These are phyloP conservation scores for Saccharomycopsis capsularis DNA, from an alignment of 805 yeast species.

Conservation along the genomic window DNA sequence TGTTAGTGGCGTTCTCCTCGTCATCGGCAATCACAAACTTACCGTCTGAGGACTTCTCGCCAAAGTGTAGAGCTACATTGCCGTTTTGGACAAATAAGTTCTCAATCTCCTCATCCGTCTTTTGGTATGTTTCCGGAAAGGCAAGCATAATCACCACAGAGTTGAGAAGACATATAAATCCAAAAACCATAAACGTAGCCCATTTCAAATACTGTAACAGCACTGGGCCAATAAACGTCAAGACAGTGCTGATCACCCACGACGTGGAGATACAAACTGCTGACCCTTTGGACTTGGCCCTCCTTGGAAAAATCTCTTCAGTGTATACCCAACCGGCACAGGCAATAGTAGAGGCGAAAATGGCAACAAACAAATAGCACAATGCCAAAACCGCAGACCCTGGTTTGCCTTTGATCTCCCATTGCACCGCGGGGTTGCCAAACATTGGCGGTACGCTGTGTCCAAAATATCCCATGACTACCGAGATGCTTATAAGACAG, in stretches of 20 bases:
- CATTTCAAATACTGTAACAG: conserved; percentile 32
- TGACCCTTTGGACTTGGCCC: conserved; percentile 40
- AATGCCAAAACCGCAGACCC: conserved; percentile 40
- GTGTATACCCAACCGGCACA: conserved; percentile 45
- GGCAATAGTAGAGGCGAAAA: conserved; percentile 40
- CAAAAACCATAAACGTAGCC: conserved; percentile 37
- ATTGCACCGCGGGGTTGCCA: conserved; percentile 31
- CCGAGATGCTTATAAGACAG: conserved; percentile 32
- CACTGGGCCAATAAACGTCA: conserved; percentile 37
- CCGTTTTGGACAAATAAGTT: conserved; percentile 9
- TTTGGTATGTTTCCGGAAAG: conserved; percentile 41
- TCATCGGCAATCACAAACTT: not conserved
- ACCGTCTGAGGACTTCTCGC: not conserved
- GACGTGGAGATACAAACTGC: conserved; percentile 40
- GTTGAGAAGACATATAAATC: conserved; percentile 30
- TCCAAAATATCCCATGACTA: conserved; percentile 33
- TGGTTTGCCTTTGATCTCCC: conserved; percentile 32
- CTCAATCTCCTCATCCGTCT: conserved; percentile 27
- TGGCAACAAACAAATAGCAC: conserved; percentile 38
- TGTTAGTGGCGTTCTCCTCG: not conserved
- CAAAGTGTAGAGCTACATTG: not conserved
- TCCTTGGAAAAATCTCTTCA: conserved; percentile 41
- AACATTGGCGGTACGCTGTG: conserved; percentile 28
- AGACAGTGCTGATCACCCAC: conserved; percentile 35
- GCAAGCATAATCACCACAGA: conserved; percentile 27